phyloP scores from a whole-genome alignment of 2,329 filamentous ascomycete genomes.

The Blastomyces emzantsi region DNA sequence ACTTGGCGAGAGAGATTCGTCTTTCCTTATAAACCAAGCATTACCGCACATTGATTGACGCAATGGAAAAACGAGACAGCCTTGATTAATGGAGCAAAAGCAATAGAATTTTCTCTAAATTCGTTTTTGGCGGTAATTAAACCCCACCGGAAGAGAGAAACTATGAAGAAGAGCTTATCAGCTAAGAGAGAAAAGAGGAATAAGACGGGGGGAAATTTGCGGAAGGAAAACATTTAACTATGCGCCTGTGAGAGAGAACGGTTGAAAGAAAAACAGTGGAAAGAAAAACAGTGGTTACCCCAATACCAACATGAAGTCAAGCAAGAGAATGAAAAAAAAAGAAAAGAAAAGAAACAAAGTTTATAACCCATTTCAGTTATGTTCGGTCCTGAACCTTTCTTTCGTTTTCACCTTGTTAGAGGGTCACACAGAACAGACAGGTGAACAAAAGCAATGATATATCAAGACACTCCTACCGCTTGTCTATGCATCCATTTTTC shows the following conservation, averaged over 20 bases:
- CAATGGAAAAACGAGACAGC: neutral
- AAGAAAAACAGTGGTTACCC: neutral
- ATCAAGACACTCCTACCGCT: neutral
- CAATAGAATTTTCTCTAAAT: neutral
- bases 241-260: neutral
- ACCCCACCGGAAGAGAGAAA: neutral
- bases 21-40: neutral
- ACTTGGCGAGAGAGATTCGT: neutral
- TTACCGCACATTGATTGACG: neutral
- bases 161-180: neutral
- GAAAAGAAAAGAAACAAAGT: neutral
- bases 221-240: neutral
- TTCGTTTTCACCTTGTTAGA: neutral
- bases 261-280: neutral
- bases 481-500: neutral
- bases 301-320: neutral
- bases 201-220: neutral
- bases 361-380: neutral
- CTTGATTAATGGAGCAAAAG: neutral
- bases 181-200: neutral
- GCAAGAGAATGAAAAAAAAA: slow-evolving; percentile 7
- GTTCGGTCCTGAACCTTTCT: neutral
- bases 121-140: neutral
- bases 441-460: neutral
- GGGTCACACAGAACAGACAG: neutral